These are phyloP conservation scores for Vaccinium corymbosum DNA, from an alignment of 148 eudicot genomes.

Conservation along the genomic window DNA sequence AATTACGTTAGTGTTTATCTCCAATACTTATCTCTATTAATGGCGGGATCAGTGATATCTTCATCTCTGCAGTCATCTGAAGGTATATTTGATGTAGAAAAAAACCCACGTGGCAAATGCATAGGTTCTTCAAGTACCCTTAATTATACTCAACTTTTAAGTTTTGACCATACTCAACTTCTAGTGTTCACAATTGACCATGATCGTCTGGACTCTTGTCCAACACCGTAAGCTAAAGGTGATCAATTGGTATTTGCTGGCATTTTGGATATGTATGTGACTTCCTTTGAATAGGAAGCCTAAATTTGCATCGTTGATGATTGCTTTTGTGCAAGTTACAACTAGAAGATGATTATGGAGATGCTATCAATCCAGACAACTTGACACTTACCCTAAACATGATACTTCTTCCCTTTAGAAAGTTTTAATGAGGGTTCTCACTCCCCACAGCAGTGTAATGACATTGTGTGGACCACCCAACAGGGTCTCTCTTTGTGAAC, in stretches of 20 bases:
- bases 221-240: not conserved
- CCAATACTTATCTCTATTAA: not conserved
- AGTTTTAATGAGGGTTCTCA: not conserved
- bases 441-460: not conserved
- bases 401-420: too few species aligned
- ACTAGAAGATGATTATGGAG: not conserved
- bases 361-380: not conserved
- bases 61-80: slow-evolving; percentile 3
- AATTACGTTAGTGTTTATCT: not conserved
- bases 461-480: not conserved
- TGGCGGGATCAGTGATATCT: not conserved
- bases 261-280: not conserved
- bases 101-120: not conserved
- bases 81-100: not conserved
- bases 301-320: not conserved
- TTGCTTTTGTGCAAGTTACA: not conserved
- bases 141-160: not conserved
- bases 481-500: not conserved
- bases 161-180: not conserved
- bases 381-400: not conserved
- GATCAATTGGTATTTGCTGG: not conserved
- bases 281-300: not conserved
- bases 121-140: not conserved
- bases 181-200: not conserved
- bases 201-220: not conserved